A percentile compares a stretch with the other conserved stretches of the same genome.
Evolutionary conservation across 176 grass and related monocot species (phyloP).

Genomic region (Miscanthus lutarioriparius): DNA sequence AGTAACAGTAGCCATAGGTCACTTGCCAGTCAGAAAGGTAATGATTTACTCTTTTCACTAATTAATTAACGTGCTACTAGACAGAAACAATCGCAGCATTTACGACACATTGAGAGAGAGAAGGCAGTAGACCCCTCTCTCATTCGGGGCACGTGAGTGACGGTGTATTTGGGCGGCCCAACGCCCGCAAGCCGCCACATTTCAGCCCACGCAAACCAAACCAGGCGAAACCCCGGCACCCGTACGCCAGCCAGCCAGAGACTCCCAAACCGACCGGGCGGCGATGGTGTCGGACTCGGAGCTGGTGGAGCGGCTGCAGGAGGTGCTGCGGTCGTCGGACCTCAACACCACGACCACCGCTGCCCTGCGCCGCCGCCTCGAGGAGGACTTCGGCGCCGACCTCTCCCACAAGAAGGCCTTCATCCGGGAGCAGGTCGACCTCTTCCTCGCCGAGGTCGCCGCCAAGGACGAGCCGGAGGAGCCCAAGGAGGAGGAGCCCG

Average conservation of each 20-base stretch:
- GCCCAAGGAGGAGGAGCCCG: conserved; percentile 29
- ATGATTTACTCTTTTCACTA: neutral
- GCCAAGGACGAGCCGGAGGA: conserved; percentile 38
- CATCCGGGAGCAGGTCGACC: conserved; percentile 91
- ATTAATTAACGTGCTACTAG: too few species aligned
- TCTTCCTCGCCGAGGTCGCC: conserved; percentile 66
- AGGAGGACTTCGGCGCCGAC: conserved; percentile 89
- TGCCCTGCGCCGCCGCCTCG: conserved; percentile 75
- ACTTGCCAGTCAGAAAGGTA: neutral
- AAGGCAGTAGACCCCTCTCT: neutral
- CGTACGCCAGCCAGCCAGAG: conserved; percentile 36
- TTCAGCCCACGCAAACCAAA: conserved; percentile 56
- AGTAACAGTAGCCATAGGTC: neutral
- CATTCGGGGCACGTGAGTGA: conserved; percentile 14
- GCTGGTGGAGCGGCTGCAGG: conserved; percentile 77
- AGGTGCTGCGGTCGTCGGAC: conserved; percentile 85
- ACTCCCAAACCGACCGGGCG: conserved; percentile 41
- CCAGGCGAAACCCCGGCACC: conserved; percentile 36
- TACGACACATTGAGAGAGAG: too few species aligned
- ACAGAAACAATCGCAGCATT: neutral
- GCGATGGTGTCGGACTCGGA: conserved; percentile 94
- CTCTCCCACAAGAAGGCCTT: conserved; percentile 93
- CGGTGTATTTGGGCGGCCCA: conserved; percentile 40
- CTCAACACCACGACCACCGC: conserved; percentile 83
- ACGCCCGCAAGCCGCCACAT: neutral